Evolutionary conservation across 495 filamentous ascomycete species (phyloP).

Genomic region (Cladorrhinum samala): DNA sequence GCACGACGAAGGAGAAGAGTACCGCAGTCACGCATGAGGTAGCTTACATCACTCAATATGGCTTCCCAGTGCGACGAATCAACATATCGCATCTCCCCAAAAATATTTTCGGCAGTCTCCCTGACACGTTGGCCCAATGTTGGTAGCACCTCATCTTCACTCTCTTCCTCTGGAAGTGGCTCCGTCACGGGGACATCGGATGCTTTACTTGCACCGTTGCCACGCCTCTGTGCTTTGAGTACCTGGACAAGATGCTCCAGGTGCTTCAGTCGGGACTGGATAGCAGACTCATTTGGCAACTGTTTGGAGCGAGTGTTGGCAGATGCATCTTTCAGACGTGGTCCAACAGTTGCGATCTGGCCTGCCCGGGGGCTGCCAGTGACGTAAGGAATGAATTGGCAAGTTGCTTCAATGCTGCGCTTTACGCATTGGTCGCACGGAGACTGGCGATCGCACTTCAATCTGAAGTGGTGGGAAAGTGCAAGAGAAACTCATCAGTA

Average conservation of each 20-base stretch:
- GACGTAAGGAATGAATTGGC: conserved; percentile 35
- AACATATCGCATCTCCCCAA: conserved; percentile 42
- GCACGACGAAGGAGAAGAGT: not conserved
- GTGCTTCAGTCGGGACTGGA: conserved; percentile 47
- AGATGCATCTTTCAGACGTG: conserved; percentile 27
- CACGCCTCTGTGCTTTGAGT: conserved; percentile 33
- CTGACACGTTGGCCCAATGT: conserved; percentile 1
- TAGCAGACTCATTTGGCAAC: conserved; percentile 29
- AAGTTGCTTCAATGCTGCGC: conserved; percentile 37
- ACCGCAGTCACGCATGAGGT: no score
- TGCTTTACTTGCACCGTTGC: not conserved
- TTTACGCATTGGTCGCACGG: conserved; percentile 48
- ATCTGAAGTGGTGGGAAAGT: no score
- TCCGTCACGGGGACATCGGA: not conserved
- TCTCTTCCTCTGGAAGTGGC: conserved; percentile 1
- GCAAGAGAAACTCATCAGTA: no score
- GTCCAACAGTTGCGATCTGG: conserved; percentile 24
- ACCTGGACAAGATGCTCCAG: conserved; percentile 47
- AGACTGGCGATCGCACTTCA: conserved; percentile 48
- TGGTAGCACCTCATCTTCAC: conserved; percentile 4
- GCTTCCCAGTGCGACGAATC: conserved; percentile 46
- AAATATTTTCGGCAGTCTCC: conserved; percentile 24
- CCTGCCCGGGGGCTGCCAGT: not conserved
- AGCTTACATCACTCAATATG: conserved; percentile 45
- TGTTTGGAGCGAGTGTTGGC: conserved; percentile 1